phyloP scores from a whole-genome alignment of 139 green algal genomes.

The Protoeuglena noctilucae region DNA sequence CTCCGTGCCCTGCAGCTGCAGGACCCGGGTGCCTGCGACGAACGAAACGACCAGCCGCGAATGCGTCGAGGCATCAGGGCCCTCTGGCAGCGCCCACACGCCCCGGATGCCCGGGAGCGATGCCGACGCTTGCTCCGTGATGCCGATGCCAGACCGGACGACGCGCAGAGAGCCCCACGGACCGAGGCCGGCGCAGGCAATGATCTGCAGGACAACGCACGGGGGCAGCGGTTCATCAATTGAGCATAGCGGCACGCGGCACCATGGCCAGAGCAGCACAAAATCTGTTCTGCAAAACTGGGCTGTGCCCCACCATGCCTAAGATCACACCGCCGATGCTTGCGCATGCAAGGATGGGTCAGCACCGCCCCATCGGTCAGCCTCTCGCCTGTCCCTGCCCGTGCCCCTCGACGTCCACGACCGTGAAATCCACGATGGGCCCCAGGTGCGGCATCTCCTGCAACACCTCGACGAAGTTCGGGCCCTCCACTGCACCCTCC shows the following conservation, averaged over 20 bases:
- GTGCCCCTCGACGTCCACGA: conserved; percentile 88
- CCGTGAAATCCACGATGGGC: conserved; percentile 84
- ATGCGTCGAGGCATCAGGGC: conserved; percentile 8
- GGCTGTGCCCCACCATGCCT: too few relatives aligned
- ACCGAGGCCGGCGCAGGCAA: conserved; percentile 67
- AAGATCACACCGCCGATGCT: too few relatives aligned
- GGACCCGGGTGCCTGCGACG: conserved; percentile 64
- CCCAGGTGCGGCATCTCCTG: conserved; percentile 79
- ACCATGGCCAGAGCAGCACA: too few relatives aligned
- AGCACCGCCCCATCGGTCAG: too few relatives aligned
- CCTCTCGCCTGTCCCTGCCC: conserved; percentile 87
- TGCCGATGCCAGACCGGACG: conserved; percentile 92
- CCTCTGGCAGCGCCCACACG: conserved; percentile 66
- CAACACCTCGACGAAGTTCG: conserved; percentile 53
- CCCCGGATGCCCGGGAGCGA: conserved; percentile 66
- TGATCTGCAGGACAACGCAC: too few relatives aligned
- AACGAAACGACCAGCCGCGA: conserved; percentile 82
- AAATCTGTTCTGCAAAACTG: too few relatives aligned
- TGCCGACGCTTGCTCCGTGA: conserved; percentile 66
- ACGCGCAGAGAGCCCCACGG: conserved; percentile 69
- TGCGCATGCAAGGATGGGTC: too few relatives aligned
- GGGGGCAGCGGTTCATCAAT: too few relatives aligned
- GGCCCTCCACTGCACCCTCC: conserved; percentile 6
- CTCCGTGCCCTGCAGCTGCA: conserved; percentile 51
- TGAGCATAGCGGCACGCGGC: too few relatives aligned